Conservation (phyloP, 1,284 basidiomycete species). For the Hypsizygus ulmarius region DNA sequence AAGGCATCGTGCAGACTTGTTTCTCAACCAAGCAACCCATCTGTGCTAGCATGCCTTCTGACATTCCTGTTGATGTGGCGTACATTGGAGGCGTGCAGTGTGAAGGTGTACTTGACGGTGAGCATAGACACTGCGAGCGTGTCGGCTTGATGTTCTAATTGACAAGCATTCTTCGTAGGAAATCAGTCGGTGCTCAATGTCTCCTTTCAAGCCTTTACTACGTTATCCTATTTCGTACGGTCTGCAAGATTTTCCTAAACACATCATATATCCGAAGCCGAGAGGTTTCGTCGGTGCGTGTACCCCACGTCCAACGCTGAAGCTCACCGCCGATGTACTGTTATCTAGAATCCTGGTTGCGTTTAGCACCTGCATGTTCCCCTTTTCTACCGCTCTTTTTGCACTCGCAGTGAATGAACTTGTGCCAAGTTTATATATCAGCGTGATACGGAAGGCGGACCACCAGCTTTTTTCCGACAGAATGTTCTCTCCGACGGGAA, state of each 20-base stretch:
- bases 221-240: slow-evolving; percentile 21
- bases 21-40: too few relatives aligned
- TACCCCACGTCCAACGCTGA: background rate
- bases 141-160: background rate
- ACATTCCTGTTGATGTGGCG: slow-evolving; percentile 26
- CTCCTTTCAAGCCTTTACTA: slow-evolving; percentile 4
- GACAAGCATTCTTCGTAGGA: slow-evolving; percentile 12
- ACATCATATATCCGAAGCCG: slow-evolving; percentile 18
- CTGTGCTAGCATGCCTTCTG: slow-evolving; percentile 14
- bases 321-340: background rate
- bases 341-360: slow-evolving; percentile 18
- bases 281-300: slow-evolving; percentile 18
- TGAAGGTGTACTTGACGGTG: slow-evolving; percentile 25
- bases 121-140: background rate
- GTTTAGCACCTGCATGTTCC: slow-evolving; percentile 23
- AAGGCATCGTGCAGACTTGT: too few relatives aligned
- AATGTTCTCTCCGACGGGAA: slow-evolving; percentile 25
- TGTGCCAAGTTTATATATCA: slow-evolving; percentile 24
- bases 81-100: slow-evolving; percentile 26
- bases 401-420: slow-evolving; percentile 22
- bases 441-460: slow-evolving; percentile 14
- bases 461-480: slow-evolving; percentile 18
- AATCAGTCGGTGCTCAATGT: slow-evolving; percentile 18
- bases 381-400: slow-evolving; percentile 23
- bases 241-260: slow-evolving; percentile 22